Percentiles rank a stretch among this genome's conserved stretches.
These are phyloP conservation scores for Sporobolomyces pararoseus DNA, from an alignment of 768 basidiomycete genomes.

Conservation along the genomic window DNA sequence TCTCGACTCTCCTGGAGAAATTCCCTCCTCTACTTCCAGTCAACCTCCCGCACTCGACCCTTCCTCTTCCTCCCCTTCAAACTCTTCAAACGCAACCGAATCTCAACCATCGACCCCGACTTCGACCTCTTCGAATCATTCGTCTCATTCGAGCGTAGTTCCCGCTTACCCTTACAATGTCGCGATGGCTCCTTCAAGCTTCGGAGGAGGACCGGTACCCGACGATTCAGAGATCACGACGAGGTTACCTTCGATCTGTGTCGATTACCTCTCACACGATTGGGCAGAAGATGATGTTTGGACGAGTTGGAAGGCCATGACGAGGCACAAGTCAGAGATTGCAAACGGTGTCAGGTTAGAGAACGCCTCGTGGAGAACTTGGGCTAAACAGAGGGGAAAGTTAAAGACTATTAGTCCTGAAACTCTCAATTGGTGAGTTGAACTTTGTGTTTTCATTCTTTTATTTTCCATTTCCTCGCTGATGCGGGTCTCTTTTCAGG, in stretches of 20 bases:
- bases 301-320: slow-evolving; percentile 98
- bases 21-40: not conserved
- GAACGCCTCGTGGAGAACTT: slow-evolving; percentile 97
- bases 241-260: slow-evolving; percentile 74
- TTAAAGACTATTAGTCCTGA: slow-evolving; percentile 92
- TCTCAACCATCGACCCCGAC: slow-evolving; percentile 25
- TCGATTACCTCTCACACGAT: slow-evolving; percentile 96
- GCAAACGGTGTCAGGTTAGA: slow-evolving; percentile 89
- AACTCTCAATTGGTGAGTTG: slow-evolving; percentile 94
- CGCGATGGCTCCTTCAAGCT: slow-evolving; percentile 47
- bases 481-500: slow-evolving; percentile 57
- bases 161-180: slow-evolving; percentile 44
- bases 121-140: not conserved
- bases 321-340: slow-evolving; percentile 95
- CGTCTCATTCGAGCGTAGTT: slow-evolving; percentile 27
- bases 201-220: slow-evolving; percentile 50
- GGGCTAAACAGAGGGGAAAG: slow-evolving; percentile 98
- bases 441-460: not conserved
- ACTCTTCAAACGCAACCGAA: not conserved
- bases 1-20: slow-evolving; percentile 20
- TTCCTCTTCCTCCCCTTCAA: not conserved
- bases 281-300: slow-evolving; percentile 98
- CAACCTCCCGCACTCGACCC: slow-evolving; percentile 1
- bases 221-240: slow-evolving; percentile 66
- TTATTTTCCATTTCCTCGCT: not conserved